Base-by-base conservation (phyloP, 2,329 filamentous ascomycete species). In the Ceratocystis colombiana region DNA sequence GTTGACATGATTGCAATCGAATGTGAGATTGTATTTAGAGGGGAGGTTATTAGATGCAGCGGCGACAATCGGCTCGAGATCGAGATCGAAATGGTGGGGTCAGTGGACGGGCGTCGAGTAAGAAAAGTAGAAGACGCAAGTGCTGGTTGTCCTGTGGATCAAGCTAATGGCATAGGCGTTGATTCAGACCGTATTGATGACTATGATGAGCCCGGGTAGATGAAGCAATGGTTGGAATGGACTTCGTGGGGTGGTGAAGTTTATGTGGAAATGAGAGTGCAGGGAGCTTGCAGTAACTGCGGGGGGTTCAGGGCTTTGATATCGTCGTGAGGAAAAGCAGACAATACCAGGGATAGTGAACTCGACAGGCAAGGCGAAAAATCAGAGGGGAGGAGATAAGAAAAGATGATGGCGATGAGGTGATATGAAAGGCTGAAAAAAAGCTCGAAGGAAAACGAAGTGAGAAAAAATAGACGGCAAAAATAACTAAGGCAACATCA, bases 1-100 rank as follows among this genome's bases (percentile, higher is more conserved):
- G 81, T 81, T 73, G 82, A 79, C 82, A 84, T 84, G 48, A 30
- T 45, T 67, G 33, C 12, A 64, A 50, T 45, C 5, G 10, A 68
- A 59, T 68, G 55, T 64, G 66, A 46, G 55, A 25, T 46, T 50
- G 17, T 41, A 37, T 41, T 55, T 22, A 45, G 50, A 53, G 61
- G 17, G 65, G 30, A 37, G 28, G 5, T 59, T 20, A 45, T 30
- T 41, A 48, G 53, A 41, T 41, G 20, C 17, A 61, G 50, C 15
- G 64, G 10, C 28, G 7, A 22, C 15, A 65, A 64, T 63, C 12
- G 64, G 65, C n/a, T 53, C 46, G 25, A 48, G 61, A 28, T 55
- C 44, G 33, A 53, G 66, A 25, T 25, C 8, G 17, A 12, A 15
- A 65, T 44, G 50, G 48, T 33, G 41, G 37, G 61, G 48, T 48